Base-by-base conservation (phyloP, 225 moss, liverwort and hornwort species). In the Sphagnum tenellum region DNA sequence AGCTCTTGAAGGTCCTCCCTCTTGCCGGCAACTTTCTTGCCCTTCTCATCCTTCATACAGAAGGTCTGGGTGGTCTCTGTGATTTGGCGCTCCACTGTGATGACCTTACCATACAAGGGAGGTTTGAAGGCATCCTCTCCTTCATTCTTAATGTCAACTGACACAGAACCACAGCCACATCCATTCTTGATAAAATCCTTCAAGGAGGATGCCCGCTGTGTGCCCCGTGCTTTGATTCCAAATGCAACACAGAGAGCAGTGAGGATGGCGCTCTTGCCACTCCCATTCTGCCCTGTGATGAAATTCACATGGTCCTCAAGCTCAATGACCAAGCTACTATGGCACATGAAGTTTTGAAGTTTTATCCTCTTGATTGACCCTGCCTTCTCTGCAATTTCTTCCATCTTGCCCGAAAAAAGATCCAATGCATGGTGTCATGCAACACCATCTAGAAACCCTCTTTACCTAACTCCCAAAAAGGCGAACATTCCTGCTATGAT, bases 211-310 rank as follows among this genome's bases (percentile, higher is more conserved):
- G 98, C 98, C 56, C 98, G 90, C 79, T 98, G 98, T 9, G 98
- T 98, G 47, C 93, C 93, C 76, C 80, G 79, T 10, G 98, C 93
- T 71, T 89, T 98, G 55, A 93, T 93, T 5, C 98, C 98, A 12
- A 98, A 98, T 29, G 93, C 98, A 56, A 98, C 90, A 70, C 87
- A 90, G 47, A 98, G 77, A 57, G 96, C 96, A 55, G 96, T 98
- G 12, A 98, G 90, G 62, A 98, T 89, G 14, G 92, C 96, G 71
- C 96, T 98, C 81, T 98, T 98, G 46, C 96, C 96, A 84, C 98
- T 98, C 53, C 98, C 98, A 66, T 98, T 98, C 74, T 89, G 93
- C 60, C 98, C 98, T 7, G 98, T 98, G 69, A 98, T 87, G 58
- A 98, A 98, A 75, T 98, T 98, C 47, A 98, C 98, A 14, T 87